Percentiles rank a stretch among this genome's conserved stretches.
These are phyloP conservation scores for Penicillium chermesinum DNA, from an alignment of 495 filamentous ascomycete species.

Conservation along the genomic window DNA sequence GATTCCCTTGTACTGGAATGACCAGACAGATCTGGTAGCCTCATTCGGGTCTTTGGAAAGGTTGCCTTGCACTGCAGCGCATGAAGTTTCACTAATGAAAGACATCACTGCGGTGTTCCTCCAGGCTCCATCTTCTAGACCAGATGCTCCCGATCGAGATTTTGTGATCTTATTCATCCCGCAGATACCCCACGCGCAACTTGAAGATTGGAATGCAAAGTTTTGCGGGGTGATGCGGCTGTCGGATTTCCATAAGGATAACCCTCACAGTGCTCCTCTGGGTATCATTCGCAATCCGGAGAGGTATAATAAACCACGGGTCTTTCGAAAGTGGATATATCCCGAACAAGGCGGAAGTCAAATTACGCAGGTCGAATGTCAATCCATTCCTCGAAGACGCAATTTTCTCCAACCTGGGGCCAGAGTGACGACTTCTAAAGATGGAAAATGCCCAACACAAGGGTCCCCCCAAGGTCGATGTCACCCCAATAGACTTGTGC, in stretches of 20 bases:
- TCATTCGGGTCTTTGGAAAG: slow-evolving; percentile 26
- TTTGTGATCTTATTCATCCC: slow-evolving; percentile 41
- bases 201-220: slow-evolving; percentile 20
- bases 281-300: slow-evolving; percentile 31
- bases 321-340: slow-evolving; percentile 27
- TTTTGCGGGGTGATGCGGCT: slow-evolving; percentile 22
- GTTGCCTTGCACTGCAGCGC: slow-evolving; percentile 1
- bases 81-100: slow-evolving; percentile 17
- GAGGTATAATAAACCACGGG: slow-evolving; percentile 22
- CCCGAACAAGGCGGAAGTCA: not conserved
- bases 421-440: slow-evolving; percentile 5
- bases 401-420: slow-evolving; percentile 29
- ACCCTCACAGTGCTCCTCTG: not conserved
- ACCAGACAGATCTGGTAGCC: slow-evolving; percentile 33
- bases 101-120: slow-evolving; percentile 48
- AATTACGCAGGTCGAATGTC: slow-evolving; percentile 29
- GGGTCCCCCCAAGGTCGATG: slow-evolving; percentile 15
- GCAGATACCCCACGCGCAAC: slow-evolving; percentile 9
- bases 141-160: slow-evolving; percentile 27
- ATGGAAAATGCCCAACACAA: slow-evolving; percentile 3
- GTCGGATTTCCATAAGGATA: slow-evolving; percentile 16
- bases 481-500: slow-evolving; percentile 20
- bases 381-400: slow-evolving; percentile 22
- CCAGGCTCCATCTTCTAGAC: slow-evolving; percentile 43
- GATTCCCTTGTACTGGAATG: slow-evolving; percentile 49